A percentile compares a stretch with the other conserved stretches of the same genome.
Conservation (phyloP, 352 stramenopile species). For the Phytophthora citrophthora region DNA sequence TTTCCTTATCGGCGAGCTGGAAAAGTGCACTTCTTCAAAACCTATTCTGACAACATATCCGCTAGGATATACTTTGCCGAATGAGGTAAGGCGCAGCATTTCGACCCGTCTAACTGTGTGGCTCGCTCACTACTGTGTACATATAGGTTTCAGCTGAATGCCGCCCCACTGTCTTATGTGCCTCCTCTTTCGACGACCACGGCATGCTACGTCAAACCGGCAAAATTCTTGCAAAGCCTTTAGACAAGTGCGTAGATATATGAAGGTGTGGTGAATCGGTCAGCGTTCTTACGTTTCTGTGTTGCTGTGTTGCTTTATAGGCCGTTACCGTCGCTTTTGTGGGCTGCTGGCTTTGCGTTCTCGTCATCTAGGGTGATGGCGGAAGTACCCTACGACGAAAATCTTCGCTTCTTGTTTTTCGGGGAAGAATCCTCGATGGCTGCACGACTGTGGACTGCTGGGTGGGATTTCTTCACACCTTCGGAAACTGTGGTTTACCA, state of each 20-base stretch:
- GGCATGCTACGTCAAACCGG: slow-evolving; percentile 66
- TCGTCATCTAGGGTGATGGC: slow-evolving; percentile 50
- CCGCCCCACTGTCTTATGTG: slow-evolving; percentile 68
- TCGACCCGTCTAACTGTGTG: slow-evolving; percentile 5
- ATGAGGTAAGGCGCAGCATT: slow-evolving; percentile 43
- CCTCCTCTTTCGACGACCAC: slow-evolving; percentile 57
- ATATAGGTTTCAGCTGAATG: slow-evolving; percentile 50
- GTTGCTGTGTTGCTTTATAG: slow-evolving; percentile 30
- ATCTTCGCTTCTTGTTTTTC: slow-evolving; percentile 93
- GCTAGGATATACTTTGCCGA: slow-evolving; percentile 87
- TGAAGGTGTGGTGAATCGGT: background rate
- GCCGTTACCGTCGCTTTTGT: slow-evolving; percentile 66
- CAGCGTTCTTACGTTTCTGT: slow-evolving; percentile 1
- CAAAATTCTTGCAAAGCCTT: slow-evolving; percentile 51
- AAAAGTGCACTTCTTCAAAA: slow-evolving; percentile 48
- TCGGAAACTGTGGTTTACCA: slow-evolving; percentile 84
- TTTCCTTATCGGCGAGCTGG: slow-evolving; percentile 87
- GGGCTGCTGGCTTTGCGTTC: slow-evolving; percentile 81
- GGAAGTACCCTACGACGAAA: slow-evolving; percentile 88
- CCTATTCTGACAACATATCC: slow-evolving; percentile 95
- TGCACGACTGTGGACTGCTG: slow-evolving; percentile 88
- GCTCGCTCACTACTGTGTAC: background rate
- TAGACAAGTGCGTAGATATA: slow-evolving; percentile 30
- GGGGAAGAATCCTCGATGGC: slow-evolving; percentile 94
- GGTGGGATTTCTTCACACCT: slow-evolving; percentile 93